phyloP scores from a whole-genome alignment of 306 rosid species.

The Trifolium fragiferum region DNA sequence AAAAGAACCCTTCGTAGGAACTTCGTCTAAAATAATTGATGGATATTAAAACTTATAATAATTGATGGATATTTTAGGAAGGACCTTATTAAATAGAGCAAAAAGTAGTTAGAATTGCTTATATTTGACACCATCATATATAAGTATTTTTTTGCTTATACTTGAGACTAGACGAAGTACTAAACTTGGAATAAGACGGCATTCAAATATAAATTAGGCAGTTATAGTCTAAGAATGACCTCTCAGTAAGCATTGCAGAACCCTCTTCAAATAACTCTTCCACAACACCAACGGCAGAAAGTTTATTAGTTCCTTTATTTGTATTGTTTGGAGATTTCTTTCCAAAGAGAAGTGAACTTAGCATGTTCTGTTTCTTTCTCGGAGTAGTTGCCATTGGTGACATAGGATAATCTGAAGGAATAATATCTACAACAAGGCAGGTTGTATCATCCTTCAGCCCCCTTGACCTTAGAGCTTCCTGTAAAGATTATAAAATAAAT shows the following conservation, averaged over 20 bases:
- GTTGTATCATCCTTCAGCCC: conserved; percentile 99
- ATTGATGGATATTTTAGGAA: no score
- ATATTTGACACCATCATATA: no score
- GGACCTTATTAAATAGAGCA: no score
- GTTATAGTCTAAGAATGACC: conserved; percentile 53
- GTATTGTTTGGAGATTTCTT: conserved; percentile 67
- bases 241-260: conserved; percentile 96
- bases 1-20: no score
- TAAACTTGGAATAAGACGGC: conserved; percentile 15
- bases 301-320: conserved; percentile 75
- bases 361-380: conserved; percentile 71
- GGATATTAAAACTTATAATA: no score
- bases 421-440: conserved; percentile 94
- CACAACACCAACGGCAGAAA: conserved; percentile 87
- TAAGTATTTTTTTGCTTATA: background rate
- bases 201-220: background rate
- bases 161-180: background rate
- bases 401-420: conserved; percentile 80
- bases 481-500: conserved; percentile 42
- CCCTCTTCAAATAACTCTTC: conserved; percentile 99
- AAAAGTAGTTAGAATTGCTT: no score
- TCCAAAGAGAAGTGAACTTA: conserved; percentile 76
- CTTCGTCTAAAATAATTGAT: no score
- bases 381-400: conserved; percentile 63
- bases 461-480: conserved; percentile 97